Evolutionary conservation across 2,329 filamentous ascomycete genomes (phyloP).

Genomic region (Cordyceps fumosorosea): DNA sequence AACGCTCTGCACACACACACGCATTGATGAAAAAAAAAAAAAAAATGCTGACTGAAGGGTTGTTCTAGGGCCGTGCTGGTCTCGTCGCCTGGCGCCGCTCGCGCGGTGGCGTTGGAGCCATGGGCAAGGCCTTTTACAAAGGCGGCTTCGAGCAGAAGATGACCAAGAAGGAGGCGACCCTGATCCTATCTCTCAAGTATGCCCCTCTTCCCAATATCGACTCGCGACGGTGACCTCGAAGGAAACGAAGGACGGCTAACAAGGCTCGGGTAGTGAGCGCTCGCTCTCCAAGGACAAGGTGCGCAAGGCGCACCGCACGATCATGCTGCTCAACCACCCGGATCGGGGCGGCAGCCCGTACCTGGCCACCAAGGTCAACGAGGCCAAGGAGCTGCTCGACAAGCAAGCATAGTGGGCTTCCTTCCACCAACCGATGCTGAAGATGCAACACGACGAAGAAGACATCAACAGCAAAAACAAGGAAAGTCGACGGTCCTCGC

Average conservation of each 20-base stretch:
- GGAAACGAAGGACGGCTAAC: neutral
- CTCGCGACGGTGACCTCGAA: neutral
- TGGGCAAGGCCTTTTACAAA: slow-evolving; percentile 94
- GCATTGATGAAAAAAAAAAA: no score
- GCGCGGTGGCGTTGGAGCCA: slow-evolving; percentile 65
- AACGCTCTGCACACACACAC: neutral
- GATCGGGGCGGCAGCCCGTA: slow-evolving; percentile 96
- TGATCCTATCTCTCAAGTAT: slow-evolving; percentile 88
- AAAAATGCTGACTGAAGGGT: slow-evolving; percentile 12
- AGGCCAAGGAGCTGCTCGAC: slow-evolving; percentile 93
- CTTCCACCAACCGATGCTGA: neutral
- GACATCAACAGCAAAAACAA: neutral
- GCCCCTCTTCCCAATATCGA: slow-evolving; percentile 15
- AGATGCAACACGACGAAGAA: neutral
- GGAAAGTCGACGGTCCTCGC: neutral
- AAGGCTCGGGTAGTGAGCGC: slow-evolving; percentile 59
- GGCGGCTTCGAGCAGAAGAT: slow-evolving; percentile 96
- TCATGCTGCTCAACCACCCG: slow-evolving; percentile 97
- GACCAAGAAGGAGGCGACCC: slow-evolving; percentile 81
- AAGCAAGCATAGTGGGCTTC: slow-evolving; percentile 43
- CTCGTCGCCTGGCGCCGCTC: slow-evolving; percentile 83
- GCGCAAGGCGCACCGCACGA: slow-evolving; percentile 86
- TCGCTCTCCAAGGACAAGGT: slow-evolving; percentile 86
- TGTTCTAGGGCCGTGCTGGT: slow-evolving; percentile 74
- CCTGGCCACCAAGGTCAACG: slow-evolving; percentile 94